Evolutionary conservation across 495 filamentous ascomycete species (phyloP), one percentile per base, ranked within the genome.

Genomic region (Lasiosphaeriaceae sp.): DNA sequence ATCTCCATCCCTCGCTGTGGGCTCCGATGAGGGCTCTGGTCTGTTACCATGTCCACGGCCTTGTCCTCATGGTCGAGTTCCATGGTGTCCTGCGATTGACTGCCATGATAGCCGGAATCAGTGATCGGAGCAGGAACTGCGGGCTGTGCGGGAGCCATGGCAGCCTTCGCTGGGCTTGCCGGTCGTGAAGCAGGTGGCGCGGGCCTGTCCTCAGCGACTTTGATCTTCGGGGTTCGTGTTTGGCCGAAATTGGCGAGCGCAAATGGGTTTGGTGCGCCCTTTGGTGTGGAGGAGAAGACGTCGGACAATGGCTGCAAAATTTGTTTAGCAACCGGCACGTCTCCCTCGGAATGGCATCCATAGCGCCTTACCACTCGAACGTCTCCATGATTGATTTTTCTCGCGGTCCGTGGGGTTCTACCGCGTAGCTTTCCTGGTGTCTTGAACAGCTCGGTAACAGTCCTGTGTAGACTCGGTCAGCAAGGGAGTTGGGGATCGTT

Each of bases 341-440:
- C 50, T 53, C 37, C 47, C 22, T 16, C 11, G 41, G 21, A 45
- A 31, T 49, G 29, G 47, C 48, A 16, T 12, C 29, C 17, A 17
- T 47, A 17, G 77, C 7, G 39, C 39, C 82, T 59, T 75, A 96
- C 90, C 67, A 86, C 80, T 62, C 92, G 85, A 47, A 74, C 66
- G 69, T 89, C 87, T 52, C 79, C 71, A 7, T 78, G 71, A 63
- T 84, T 82, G 23, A 74, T 78, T 71, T 94, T 96, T 46, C 90
- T 81, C 14, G 77, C 77, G 2, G 92, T 96, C 47, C 90, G 82
- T 37, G 94, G 93, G 7, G 94, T 97, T 75, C 95, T 97, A 55
- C 92, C 94, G 59, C 91, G 84, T 74, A 96, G 74, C 61, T 95
- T 97, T 21, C 92, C 93, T 2, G 94, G 94, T 4, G 94, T 97